Percentiles rank a stretch among this genome's conserved stretches.
phyloP scores from a whole-genome alignment of 805 yeast genomes.

The Barnettozyma pratensis region DNA sequence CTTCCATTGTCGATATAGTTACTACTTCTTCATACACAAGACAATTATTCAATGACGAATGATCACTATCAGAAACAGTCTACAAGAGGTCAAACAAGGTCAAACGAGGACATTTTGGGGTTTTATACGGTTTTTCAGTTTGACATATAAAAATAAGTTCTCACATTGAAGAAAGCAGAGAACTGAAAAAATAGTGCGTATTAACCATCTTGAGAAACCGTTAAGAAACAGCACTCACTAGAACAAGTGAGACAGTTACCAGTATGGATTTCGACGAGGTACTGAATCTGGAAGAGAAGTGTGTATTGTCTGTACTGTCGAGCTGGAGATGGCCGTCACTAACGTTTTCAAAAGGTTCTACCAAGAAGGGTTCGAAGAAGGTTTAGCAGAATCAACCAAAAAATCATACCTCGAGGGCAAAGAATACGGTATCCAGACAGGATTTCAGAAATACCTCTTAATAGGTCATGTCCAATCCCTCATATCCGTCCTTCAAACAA shows the following conservation, averaged over 20 bases:
- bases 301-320: constrained; percentile 6
- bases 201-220: neutral
- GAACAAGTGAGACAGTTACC: neutral
- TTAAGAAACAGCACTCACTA: neutral
- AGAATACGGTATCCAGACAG: constrained; percentile 77
- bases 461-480: constrained; percentile 65
- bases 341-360: constrained; percentile 37
- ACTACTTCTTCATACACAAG: too few species aligned
- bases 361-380: constrained; percentile 67
- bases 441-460: constrained; percentile 62
- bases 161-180: too few species aligned
- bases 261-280: constrained; percentile 45
- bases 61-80: too few species aligned
- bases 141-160: too few species aligned
- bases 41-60: too few species aligned
- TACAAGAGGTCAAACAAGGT: too few species aligned
- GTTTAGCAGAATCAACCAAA: constrained; percentile 51
- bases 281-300: constrained; percentile 54
- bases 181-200: neutral
- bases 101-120: too few species aligned
- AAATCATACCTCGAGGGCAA: constrained; percentile 72
- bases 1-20: too few species aligned
- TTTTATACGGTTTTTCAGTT: too few species aligned
- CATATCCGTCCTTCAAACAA: constrained; percentile 19
- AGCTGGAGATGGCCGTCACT: neutral